phyloP scores from a whole-genome alignment of 2,329 filamentous ascomycete genomes.

The Aspergillus pseudoterreus region DNA sequence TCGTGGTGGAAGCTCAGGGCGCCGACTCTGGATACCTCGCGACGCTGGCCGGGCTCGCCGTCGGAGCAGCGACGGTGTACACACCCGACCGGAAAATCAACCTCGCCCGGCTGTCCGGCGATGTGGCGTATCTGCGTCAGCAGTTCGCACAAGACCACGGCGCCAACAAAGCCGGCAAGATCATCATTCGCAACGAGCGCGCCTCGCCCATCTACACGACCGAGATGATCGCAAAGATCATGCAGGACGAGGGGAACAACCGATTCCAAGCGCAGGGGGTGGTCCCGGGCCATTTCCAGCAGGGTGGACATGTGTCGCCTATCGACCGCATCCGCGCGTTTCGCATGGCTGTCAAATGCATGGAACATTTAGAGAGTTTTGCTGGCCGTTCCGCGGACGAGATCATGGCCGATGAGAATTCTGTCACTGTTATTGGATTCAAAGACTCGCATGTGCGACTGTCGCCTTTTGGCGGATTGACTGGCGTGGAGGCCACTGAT shows the following conservation, averaged over 20 bases:
- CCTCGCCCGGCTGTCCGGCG: constrained; percentile 82
- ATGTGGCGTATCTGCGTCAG: constrained; percentile 82
- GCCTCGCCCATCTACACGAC: constrained; percentile 85
- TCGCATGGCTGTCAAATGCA: constrained; percentile 87
- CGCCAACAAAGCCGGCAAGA: constrained; percentile 80
- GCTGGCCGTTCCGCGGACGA: constrained; percentile 62
- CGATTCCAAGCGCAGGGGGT: constrained; percentile 87
- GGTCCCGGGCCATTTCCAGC: constrained; percentile 88
- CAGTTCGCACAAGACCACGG: constrained; percentile 81
- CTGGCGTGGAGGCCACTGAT: constrained; percentile 71
- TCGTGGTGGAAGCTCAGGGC: constrained; percentile 97
- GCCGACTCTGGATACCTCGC: constrained; percentile 92
- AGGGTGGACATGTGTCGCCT: constrained; percentile 83
- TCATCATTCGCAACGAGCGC: constrained; percentile 93
- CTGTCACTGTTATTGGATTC: constrained; percentile 81
- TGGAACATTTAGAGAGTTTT: constrained; percentile 81
- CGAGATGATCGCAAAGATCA: constrained; percentile 89
- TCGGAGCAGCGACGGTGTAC: constrained; percentile 91
- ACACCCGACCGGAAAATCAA: constrained; percentile 93
- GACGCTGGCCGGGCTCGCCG: constrained; percentile 82
- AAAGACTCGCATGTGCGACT: constrained; percentile 83
- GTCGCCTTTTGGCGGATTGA: constrained; percentile 59
- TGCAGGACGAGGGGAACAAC: constrained; percentile 84
- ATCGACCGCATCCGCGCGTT: constrained; percentile 94
- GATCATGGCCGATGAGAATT: constrained; percentile 69